Evolutionary conservation across 495 filamentous ascomycete species (phyloP), one percentile per base, ranked within the genome.

Genomic region (Podospora sp.): DNA sequence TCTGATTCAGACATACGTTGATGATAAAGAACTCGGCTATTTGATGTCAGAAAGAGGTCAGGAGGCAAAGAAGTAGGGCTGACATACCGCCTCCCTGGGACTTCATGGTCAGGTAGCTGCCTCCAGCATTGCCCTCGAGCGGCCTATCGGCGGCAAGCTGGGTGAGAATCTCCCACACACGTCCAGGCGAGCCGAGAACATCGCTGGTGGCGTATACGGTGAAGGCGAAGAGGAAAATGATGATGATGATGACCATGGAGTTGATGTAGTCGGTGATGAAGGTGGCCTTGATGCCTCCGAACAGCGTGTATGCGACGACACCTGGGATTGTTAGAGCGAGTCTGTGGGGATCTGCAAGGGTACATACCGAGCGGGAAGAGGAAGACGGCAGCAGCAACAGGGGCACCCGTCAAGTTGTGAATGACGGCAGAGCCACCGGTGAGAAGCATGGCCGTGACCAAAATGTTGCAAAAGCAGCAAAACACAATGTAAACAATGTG

Each of bases 91-190:
- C 82, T 36, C 81, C 76, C 56, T 83, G 79, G 11, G 79, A 82
- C 16, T 75, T 80, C 72, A 87, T 82, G 4, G 84, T 79, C n/a
- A 87, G 73, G 71, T 84, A 86, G 3, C 79, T 83, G 7, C 83
- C 84, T 1, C 80, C 77, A 1, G 76, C 76, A 63, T 87, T 87
- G 12, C 82, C 76, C 0, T 75, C 75, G 7, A 87, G 46, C 5
- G 61, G 61, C 16, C 46, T 40, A 16, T 63, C 61, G 18, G 21
- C 33, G 24, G 61, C 61, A 1, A 63, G 18, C 61, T 63, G 26
- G 0, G 61, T 63, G 25, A 63, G 61, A 9, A 63, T 51, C 40
- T 63, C 61, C 61, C 61, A 63, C 22, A 63, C 46, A 21, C 50
- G 49, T 6, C 61, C 61, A 3, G 61, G 61, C 5, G 61, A 63